A percentile compares a stretch with the other conserved stretches of the same genome.
These are phyloP conservation scores for Vigna angularis DNA, from an alignment of 306 rosid species.

Conservation along the genomic window DNA sequence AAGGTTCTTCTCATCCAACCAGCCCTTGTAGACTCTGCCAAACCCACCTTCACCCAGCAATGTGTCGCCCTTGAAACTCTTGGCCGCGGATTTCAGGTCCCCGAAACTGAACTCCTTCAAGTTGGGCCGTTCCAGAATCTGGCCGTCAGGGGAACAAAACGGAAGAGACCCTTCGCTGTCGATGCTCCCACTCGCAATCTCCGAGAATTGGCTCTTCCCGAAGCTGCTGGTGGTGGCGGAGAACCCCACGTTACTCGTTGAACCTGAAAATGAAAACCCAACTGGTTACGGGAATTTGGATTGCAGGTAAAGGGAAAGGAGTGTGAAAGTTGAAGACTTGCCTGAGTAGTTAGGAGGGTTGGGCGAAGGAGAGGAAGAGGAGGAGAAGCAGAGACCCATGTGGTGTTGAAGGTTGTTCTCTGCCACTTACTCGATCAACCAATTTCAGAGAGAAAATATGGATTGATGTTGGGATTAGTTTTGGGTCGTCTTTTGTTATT, in stretches of 20 bases:
- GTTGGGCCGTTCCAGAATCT: conserved; percentile 59
- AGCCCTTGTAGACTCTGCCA: conserved; percentile 87
- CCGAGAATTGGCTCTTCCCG: conserved; percentile 66
- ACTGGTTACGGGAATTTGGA: not conserved
- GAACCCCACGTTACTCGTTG: conserved; percentile 50
- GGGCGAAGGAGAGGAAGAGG: conserved; percentile 30
- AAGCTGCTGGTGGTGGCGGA: conserved; percentile 64
- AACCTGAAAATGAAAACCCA: conserved; percentile 37
- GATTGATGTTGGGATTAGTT: not conserved
- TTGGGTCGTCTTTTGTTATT: too few relatives aligned
- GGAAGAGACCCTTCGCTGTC: conserved; percentile 30
- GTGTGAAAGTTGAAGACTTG: conserved; percentile 40
- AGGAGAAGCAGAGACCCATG: conserved; percentile 73
- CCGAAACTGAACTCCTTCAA: conserved; percentile 66
- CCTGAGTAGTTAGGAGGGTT: conserved; percentile 53
- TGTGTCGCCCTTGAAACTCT: conserved; percentile 66
- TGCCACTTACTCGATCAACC: not conserved
- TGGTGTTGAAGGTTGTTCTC: not conserved
- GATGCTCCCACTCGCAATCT: conserved; percentile 55
- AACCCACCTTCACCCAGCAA: conserved; percentile 91
- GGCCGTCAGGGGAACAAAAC: conserved; percentile 41
- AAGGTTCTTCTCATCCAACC: conserved; percentile 80
- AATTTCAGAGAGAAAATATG: not conserved
- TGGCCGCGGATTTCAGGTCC: conserved; percentile 70
- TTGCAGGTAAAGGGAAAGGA: not conserved